Base-by-base conservation (phyloP, 2,329 filamentous ascomycete species). In the Alternaria brassicae region DNA sequence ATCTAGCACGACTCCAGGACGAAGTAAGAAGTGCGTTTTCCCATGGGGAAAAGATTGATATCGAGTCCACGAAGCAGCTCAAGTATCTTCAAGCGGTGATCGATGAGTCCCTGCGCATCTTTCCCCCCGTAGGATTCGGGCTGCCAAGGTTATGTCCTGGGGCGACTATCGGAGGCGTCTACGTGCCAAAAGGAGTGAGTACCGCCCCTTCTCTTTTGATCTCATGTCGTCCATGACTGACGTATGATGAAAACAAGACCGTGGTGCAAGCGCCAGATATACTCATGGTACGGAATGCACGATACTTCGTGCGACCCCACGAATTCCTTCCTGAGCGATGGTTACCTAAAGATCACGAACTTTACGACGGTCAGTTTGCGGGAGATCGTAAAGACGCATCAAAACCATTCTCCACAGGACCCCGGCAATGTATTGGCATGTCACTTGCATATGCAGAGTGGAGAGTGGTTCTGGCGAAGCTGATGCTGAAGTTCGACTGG, bases 71-170 rank as follows among this genome's bases (percentile, higher is more conserved):
- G 2, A 50, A 51, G 17, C 48, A 65, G 6, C 57, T 78, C 12
- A 52, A 53, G 0, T 78, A 72, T 41, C 25, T 77, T 19, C 61
- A 67, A 28, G 74, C 73, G 6, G 67, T 69, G 13, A 60, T 79
- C 1, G 64, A 75, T 19, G 78, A 80, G 53, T 65, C 61, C 1
- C 55, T 78, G 27, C 69, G 77, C 12, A 37, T 54, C 42, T 78
- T 15, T 78, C 73, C 59, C 78, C 79, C 27, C 10, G 19, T 25
- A 39, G 32, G 9, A 37, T 27, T 42, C 10, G 36, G 39, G 3
- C 8, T 44, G n/a, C 23, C 27, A 8, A 21, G 54, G 28, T 15
- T 49, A 10, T 44, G 27, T 23, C 42, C 56, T 13, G 44, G 56
- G 7, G 50, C 50, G 7, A n/a, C 13, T 7, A 7, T 49, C 36